phyloP scores from a whole-genome alignment of 129 eudicot genomes.

The Saussurea involucrata region DNA sequence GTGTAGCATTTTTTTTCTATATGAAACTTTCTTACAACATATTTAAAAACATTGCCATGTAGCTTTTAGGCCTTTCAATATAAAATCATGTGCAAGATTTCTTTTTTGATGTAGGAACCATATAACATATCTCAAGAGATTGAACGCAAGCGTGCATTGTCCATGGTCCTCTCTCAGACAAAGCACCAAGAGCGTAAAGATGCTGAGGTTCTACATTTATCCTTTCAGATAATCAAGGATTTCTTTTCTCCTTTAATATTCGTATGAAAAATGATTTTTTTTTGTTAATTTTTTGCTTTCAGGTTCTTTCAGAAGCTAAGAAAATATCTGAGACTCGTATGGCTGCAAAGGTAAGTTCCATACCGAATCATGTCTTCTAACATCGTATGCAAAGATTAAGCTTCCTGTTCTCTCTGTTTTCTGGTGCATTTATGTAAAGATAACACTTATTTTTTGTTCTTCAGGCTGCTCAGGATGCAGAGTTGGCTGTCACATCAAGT shows the following conservation, averaged over 20 bases:
- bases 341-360: slow-evolving; percentile 72
- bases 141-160: slow-evolving; percentile 88
- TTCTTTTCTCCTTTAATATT: not conserved
- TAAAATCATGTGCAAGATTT: not conserved
- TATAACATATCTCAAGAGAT: slow-evolving; percentile 78
- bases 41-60: not conserved
- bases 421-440: not conserved
- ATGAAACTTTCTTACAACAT: not conserved
- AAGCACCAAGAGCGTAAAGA: slow-evolving; percentile 97
- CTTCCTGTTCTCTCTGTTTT: not conserved
- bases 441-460: slow-evolving; percentile 8
- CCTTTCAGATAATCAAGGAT: not conserved
- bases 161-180: slow-evolving; percentile 89
- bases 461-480: slow-evolving; percentile 70
- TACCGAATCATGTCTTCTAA: not conserved
- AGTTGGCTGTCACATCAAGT: slow-evolving; percentile 41
- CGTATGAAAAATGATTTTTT: not conserved
- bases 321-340: slow-evolving; percentile 73
- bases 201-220: slow-evolving; percentile 57
- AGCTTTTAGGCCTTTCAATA: not conserved
- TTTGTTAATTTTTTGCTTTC: slow-evolving; percentile 8
- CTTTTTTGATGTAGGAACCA: slow-evolving; percentile 49
- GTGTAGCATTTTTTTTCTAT: not conserved
- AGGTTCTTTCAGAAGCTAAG: slow-evolving; percentile 94
- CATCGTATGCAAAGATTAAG: not conserved